These are phyloP conservation scores for Aspergillus cristatus DNA, from an alignment of 495 filamentous ascomycete species.

Conservation along the genomic window DNA sequence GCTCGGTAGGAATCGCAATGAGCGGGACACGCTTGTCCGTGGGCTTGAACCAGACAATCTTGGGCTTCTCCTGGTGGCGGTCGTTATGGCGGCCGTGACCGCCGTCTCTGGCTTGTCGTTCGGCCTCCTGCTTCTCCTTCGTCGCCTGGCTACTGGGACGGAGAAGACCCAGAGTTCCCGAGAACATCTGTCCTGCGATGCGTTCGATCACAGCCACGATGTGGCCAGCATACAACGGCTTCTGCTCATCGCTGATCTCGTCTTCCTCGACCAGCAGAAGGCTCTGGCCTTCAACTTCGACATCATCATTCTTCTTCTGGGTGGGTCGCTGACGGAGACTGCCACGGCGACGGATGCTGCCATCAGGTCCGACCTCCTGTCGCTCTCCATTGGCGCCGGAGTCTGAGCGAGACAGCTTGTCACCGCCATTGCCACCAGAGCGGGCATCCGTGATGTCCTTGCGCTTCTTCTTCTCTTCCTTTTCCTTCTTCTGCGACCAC, in stretches of 20 bases:
- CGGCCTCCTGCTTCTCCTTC: slow-evolving; percentile 98
- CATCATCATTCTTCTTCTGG: slow-evolving; percentile 99
- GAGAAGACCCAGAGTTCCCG: slow-evolving; percentile 84
- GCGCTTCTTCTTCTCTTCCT: slow-evolving; percentile 99
- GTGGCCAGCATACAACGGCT: slow-evolving; percentile 93
- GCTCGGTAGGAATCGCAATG: slow-evolving; percentile 96
- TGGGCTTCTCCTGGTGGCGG: slow-evolving; percentile 90
- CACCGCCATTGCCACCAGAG: slow-evolving; percentile 58
- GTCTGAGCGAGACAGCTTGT: slow-evolving; percentile 55
- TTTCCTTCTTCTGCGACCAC: slow-evolving; percentile 96
- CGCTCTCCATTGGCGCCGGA: slow-evolving; percentile 54
- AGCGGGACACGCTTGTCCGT: slow-evolving; percentile 97
- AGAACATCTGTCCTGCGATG: slow-evolving; percentile 98
- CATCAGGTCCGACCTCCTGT: slow-evolving; percentile 55
- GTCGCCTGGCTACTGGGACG: slow-evolving; percentile 97
- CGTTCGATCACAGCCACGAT: slow-evolving; percentile 96
- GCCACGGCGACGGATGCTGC: slow-evolving; percentile 82
- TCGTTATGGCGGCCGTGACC: slow-evolving; percentile 64
- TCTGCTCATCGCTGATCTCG: slow-evolving; percentile 96
- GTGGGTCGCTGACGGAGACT: slow-evolving; percentile 94
- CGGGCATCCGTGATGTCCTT: slow-evolving; percentile 95
- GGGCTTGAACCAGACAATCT: slow-evolving; percentile 99
- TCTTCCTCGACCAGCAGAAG: slow-evolving; percentile 95
- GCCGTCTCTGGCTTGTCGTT: slow-evolving; percentile 85
- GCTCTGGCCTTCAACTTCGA: slow-evolving; percentile 97